phyloP scores from a whole-genome alignment of 2,329 filamentous ascomycete species.

The Chrysoporthe deuterocubensis region DNA sequence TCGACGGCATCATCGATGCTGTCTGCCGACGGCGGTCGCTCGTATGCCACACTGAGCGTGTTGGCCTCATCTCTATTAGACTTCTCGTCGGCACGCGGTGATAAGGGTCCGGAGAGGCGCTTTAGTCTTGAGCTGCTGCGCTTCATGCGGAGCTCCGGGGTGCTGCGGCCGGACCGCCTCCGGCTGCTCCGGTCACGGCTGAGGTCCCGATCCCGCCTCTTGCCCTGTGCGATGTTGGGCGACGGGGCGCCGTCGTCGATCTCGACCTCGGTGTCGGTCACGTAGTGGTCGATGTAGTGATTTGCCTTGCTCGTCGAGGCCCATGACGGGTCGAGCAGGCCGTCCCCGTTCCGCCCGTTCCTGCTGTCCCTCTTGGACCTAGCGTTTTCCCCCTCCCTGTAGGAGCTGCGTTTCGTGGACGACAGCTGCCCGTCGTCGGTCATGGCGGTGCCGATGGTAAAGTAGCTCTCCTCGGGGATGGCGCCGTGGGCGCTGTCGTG shows the following conservation, averaged over 20 bases:
- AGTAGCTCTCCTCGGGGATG: slow-evolving; percentile 50
- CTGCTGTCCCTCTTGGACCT: slow-evolving; percentile 14
- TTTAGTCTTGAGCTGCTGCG: slow-evolving; percentile 63
- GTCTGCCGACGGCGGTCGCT: slow-evolving; percentile 78
- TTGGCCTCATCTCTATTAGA: slow-evolving; percentile 24
- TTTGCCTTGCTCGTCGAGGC: slow-evolving; percentile 34
- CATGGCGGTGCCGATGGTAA: slow-evolving; percentile 23
- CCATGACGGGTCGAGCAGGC: slow-evolving; percentile 32
- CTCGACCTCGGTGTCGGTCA: slow-evolving; percentile 36
- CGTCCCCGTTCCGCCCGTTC: slow-evolving; percentile 19
- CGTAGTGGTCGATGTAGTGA: slow-evolving; percentile 25
- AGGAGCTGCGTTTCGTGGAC: slow-evolving; percentile 5
- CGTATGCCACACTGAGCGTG: slow-evolving; percentile 56
- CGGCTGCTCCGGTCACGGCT: slow-evolving; percentile 50
- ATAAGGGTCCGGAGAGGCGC: slow-evolving; percentile 56
- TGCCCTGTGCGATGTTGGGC: slow-evolving; percentile 67
- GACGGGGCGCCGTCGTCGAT: slow-evolving; percentile 71
- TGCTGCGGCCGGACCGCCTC: slow-evolving; percentile 52
- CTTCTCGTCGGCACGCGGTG: slow-evolving; percentile 45
- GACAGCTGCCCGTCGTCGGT: slow-evolving; percentile 7
- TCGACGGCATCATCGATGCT: slow-evolving; percentile 89
- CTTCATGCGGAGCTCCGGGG: slow-evolving; percentile 53
- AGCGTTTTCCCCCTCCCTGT: slow-evolving; percentile 2
- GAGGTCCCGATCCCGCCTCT: slow-evolving; percentile 52
- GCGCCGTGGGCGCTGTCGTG: slow-evolving; percentile 48